Base-by-base conservation (phyloP, 352 stramenopile species). In the Elongisporangium undulatum region DNA sequence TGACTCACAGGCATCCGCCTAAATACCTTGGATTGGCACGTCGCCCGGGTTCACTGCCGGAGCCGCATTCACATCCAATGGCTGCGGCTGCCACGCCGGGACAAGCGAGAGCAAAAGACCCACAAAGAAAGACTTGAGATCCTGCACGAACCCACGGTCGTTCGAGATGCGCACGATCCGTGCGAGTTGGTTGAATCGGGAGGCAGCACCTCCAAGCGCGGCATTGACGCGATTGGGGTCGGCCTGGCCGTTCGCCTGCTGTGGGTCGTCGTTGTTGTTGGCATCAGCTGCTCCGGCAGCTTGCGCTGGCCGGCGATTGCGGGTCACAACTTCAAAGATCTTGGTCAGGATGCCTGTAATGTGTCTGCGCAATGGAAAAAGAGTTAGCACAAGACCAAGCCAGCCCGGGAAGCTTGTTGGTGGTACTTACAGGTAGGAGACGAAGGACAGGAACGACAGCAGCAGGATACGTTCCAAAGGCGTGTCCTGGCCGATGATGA, bases 401-500 rank as follows among this genome's bases (percentile, higher is more conserved):
- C 9, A 15, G 10, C 34, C 15, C n/a, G 22, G 2, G 48, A 0
- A 17, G 0, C 22, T 41, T 56, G 2, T 19, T 34, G 24, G 29
- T 63, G 54, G n/a, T 26, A 77, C 69, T 55, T 72, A 86, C 68
- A 95, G 55, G 62, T 92, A 93, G 7, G 82, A 86, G 55, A 87
- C 75, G 61, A 89, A 77, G 13, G 83, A 85, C 38, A 94, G 75
- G 23, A 91, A 67, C 34, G 66, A 71, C 10, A 95, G 82, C 66
- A 95, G 75, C 20, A 92, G 67, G 29, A 93, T 68, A 19, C 86
- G 82, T 61, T 92, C 81, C 17, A 74, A 74, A 3, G 86, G 86
- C 10, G 82, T 90, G 59, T 95, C 86, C 58, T 95, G 83, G 24
- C 86, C 83, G 57, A 95, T 91, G 59, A 95, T 90, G 63, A 93